These are phyloP conservation scores for Metschnikowia reukaufii DNA, from an alignment of 805 yeast genomes.

Conservation along the genomic window DNA sequence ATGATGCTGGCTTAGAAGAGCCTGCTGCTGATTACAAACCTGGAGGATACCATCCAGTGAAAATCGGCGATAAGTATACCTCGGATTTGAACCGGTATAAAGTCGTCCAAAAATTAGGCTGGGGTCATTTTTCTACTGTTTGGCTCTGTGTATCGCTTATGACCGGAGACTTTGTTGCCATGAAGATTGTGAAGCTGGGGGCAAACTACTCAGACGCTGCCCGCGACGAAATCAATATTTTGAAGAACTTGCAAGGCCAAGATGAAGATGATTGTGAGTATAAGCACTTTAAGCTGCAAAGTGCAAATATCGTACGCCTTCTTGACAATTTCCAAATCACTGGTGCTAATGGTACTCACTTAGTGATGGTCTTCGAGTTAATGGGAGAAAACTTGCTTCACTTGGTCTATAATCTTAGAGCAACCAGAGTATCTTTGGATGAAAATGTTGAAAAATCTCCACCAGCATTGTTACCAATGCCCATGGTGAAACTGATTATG, in stretches of 20 bases:
- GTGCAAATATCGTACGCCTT: slow-evolving; percentile 67
- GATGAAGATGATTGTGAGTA: slow-evolving; percentile 7
- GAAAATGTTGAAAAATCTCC: neutral
- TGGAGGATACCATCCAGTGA: slow-evolving; percentile 97
- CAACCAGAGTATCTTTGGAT: slow-evolving; percentile 14
- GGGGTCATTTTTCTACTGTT: slow-evolving; percentile 92
- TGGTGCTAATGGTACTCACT: slow-evolving; percentile 91
- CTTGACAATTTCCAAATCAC: slow-evolving; percentile 80
- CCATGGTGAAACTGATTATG: slow-evolving; percentile 77
- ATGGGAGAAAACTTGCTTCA: slow-evolving; percentile 91
- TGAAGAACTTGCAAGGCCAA: slow-evolving; percentile 71
- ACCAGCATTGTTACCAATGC: slow-evolving; percentile 49
- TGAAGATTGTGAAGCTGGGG: slow-evolving; percentile 91
- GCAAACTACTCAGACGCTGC: slow-evolving; percentile 92
- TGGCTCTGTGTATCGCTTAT: slow-evolving; percentile 52
- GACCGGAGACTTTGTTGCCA: slow-evolving; percentile 91
- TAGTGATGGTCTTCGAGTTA: slow-evolving; percentile 97
- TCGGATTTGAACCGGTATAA: slow-evolving; percentile 60
- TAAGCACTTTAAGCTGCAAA: neutral
- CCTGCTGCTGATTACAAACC: slow-evolving; percentile 78
- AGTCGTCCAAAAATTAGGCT: slow-evolving; percentile 86
- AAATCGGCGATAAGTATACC: slow-evolving; percentile 80
- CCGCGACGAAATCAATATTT: slow-evolving; percentile 77
- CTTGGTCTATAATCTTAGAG: slow-evolving; percentile 78
- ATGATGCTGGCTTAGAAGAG: slow-evolving; percentile 62